Base-by-base conservation (phyloP, 2,329 filamentous ascomycete species). In the Ophiosphaerella narmari region DNA sequence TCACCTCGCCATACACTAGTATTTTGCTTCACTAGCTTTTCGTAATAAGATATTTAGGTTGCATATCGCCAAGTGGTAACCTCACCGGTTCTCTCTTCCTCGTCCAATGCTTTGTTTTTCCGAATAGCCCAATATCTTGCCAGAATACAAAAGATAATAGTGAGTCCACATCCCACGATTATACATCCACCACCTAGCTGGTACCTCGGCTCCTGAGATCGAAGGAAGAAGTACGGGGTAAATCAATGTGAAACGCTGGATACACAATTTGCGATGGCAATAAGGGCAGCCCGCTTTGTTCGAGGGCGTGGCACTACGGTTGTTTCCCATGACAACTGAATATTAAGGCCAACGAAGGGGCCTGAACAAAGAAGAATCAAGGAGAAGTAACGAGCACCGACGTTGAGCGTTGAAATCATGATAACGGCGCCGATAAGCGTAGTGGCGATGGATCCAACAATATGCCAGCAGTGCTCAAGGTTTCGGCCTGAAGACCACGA, bases 261-360 rank as follows among this genome's bases (percentile, higher is more conserved):
- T 0, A 75, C 64, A 29, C 70, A 74, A 41, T 77, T 77, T 5
- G 75, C 73, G 33, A 76, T 75, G 0, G 75, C 75, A 33, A 78
- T 74, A 1, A 77, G 65, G 0, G 74, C 75, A 0, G 75, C 75
- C n/a, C 70, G 65, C 46, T 77, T 78, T 3, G 65, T 73, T 1
- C 74, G 65, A 0, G 75, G 74, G 0, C 68, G 63, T 3, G 75
- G 74, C 0, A 77, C 72, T 0, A 76, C 63, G 0, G 73, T 75
- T 0, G 74, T 75, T 43, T 77, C 74, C 74, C 75, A 77, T 0
- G 74, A 73, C 0, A 77, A 63, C 50, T 76, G 73, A 23, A 77
- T 57, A 35, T 76, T 75, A 3, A 75, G 67, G 14, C 67, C 72
- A 45, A 63, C 66, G 51, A 72, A 76, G 0, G 72, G 67, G 18